Evolutionary conservation across 768 basidiomycete species (phyloP).

Genomic region (Suillus occidentalis): DNA sequence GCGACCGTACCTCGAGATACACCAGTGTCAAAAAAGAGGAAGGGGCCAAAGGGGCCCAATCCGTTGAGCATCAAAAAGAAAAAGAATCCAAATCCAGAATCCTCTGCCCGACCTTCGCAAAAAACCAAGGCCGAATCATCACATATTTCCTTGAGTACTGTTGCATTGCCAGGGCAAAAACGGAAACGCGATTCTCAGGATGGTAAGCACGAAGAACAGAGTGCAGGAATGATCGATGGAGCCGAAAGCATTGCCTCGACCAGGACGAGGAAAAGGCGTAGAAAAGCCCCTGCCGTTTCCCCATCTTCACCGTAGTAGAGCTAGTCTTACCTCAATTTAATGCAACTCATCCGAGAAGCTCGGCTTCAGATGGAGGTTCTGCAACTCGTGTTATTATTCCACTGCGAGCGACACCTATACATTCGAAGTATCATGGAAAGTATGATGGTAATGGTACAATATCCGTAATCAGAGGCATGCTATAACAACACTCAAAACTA

Average conservation of each 20-base stretch:
- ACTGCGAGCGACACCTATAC: neutral
- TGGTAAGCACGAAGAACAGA: neutral
- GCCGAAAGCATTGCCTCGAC: neutral
- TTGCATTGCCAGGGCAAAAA: slow-evolving; percentile 17
- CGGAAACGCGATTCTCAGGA: slow-evolving; percentile 11
- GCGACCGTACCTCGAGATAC: slow-evolving; percentile 39
- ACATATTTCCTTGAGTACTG: neutral
- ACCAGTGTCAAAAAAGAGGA: slow-evolving; percentile 51
- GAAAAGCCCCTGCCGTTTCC: slow-evolving; percentile 5
- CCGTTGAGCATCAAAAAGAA: slow-evolving; percentile 94
- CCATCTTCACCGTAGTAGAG: neutral
- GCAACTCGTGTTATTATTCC: neutral
- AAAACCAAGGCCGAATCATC: neutral
- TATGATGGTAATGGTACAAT: slow-evolving; percentile 7
- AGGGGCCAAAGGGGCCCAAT: slow-evolving; percentile 85
- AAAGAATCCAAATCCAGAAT: slow-evolving; percentile 47
- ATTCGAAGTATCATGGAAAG: neutral
- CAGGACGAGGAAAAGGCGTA: slow-evolving; percentile 27
- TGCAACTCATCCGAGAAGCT: neutral
- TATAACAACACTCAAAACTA: slow-evolving; percentile 24
- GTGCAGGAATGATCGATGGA: neutral
- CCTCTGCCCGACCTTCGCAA: neutral
- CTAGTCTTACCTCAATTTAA: neutral
- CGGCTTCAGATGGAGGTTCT: neutral
- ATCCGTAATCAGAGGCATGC: neutral